A percentile compares a stretch with the other conserved stretches of the same genome.
phyloP scores from a whole-genome alignment of 495 filamentous ascomycete species.

The Clavariopsis aquatica region DNA sequence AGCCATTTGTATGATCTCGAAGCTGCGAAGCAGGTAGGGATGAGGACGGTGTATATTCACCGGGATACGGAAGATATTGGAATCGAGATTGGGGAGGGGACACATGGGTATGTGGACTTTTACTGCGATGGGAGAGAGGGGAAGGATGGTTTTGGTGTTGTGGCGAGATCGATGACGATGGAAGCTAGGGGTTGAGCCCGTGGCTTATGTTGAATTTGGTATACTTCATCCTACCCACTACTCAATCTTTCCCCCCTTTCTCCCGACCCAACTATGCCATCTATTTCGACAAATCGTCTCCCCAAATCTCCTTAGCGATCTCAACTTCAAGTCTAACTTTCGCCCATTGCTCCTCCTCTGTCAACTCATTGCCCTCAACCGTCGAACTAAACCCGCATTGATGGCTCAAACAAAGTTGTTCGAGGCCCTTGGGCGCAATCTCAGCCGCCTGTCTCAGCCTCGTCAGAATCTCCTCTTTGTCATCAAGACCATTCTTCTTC shows the following conservation, averaged over 20 bases:
- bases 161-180: background rate
- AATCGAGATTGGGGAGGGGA: background rate
- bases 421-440: constrained; percentile 44
- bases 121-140: background rate
- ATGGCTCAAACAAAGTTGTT: constrained; percentile 45
- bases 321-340: constrained; percentile 46
- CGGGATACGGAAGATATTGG: constrained; percentile 17
- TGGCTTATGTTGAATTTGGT: background rate
- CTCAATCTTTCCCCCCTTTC: background rate
- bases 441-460: constrained; percentile 44
- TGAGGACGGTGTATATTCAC: constrained; percentile 19
- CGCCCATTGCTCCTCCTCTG: constrained; percentile 46
- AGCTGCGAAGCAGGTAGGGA: constrained; percentile 21
- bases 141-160: background rate
- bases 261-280: background rate
- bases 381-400: constrained; percentile 47
- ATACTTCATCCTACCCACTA: background rate
- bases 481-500: constrained; percentile 44
- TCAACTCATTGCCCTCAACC: constrained; percentile 45
- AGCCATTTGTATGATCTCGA: constrained; percentile 27
- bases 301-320: constrained; percentile 46
- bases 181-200: background rate
- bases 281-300: constrained; percentile 35
- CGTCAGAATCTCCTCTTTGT: constrained; percentile 41
- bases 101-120: background rate